Evolutionary conservation across 768 basidiomycete genomes (phyloP), one percentile per base, ranked within the genome.

Genomic region (Boletus subparvulus): DNA sequence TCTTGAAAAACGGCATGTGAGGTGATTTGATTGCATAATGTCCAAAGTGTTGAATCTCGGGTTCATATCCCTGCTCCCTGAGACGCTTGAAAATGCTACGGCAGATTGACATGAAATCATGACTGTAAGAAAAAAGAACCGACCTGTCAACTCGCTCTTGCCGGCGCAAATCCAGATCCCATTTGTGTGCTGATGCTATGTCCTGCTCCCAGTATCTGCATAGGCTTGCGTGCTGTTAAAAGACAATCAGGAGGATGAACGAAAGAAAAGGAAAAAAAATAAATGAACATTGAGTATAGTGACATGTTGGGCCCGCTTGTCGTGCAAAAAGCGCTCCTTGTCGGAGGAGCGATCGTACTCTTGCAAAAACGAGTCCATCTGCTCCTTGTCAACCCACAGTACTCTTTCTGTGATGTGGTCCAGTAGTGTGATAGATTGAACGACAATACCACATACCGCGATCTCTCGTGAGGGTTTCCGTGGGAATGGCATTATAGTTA

Each of bases 61-160:
- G 33, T 0, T 8, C 16, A 33, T 55, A 64, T 50, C 61, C 61
- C 19, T 50, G 44, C 16, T 50, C 4, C 12, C 33, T 19, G 13
- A 64, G 55, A 8, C 55, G 54, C 12, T 54, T 35, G 8, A 64
- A 50, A n/a, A 64, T 63, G 5, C 63, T 64, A 30, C 3, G 2
- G 24, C 14, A 36, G 17, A 2, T 9, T 21, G 21, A 16, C 3
- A 37, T n/a, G 6, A 32, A 8, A 41, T 4, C 17, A 42, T 3
- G 4, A 19, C 11, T 16, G 1, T 1, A 21, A 37, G 9, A 21
- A 41, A 24, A 28, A 19, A 21, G 14, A 2, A 35, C 53, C 12
- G 3, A 55, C 61, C 26, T 33, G 3, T 43, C 9, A 13, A 21
- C 11, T 44, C 56, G 51, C 14, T 47, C 24, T 10, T 26, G 9